Evolutionary conservation across 1,284 basidiomycete species (phyloP), one percentile per base, ranked within the genome.

Genomic region (Sanghuangporus baumii): DNA sequence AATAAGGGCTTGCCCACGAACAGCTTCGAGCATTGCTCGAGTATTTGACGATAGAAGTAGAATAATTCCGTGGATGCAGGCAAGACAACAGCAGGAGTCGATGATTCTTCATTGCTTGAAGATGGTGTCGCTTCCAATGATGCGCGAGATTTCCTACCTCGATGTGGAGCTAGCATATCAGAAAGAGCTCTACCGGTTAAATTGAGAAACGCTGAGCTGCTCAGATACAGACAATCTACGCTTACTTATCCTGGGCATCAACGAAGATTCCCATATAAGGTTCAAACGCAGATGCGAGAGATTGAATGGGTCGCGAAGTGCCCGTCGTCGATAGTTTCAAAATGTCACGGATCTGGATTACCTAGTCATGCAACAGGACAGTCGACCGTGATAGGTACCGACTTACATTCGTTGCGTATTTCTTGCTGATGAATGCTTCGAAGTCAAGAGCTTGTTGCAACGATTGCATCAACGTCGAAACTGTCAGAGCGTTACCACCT

Each of bases 51-150:
- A 72, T 99, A 99, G 74, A 97, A 94, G 74, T 96, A 96, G 78
- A 99, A 99, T 41, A 99, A 78, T 71, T 99, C 96, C 0, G 96
- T 98, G 0, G 94, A 97, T 0, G 93, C 96, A 0, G 94, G 92
- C 2, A 98, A 80, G 0, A 99, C 92, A 0, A 84, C 81, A 2
- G 85, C 81, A 0, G 84, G 78, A 1, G 86, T 75, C 18, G 80
- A 77, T 12, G 78, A 77, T 9, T 78, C 78, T 26, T 82, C 80
- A 20, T 81, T 80, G 3, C 74, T 74, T 26, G 70, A 64, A 8
- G 74, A 72, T 54, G 78, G 72, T 0, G 79, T 74, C 6, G 80
- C 81, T 60, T 95, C 93, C 11, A 91, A 74, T 1, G 88, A 95
- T 20, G 83, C 76, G 20, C 90, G 85, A 37, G 84, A 83, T 65